A percentile compares a stretch with the other conserved stretches of the same genome.
These are phyloP conservation scores for Plantago major DNA, from an alignment of 257 asterid species.

Conservation along the genomic window DNA sequence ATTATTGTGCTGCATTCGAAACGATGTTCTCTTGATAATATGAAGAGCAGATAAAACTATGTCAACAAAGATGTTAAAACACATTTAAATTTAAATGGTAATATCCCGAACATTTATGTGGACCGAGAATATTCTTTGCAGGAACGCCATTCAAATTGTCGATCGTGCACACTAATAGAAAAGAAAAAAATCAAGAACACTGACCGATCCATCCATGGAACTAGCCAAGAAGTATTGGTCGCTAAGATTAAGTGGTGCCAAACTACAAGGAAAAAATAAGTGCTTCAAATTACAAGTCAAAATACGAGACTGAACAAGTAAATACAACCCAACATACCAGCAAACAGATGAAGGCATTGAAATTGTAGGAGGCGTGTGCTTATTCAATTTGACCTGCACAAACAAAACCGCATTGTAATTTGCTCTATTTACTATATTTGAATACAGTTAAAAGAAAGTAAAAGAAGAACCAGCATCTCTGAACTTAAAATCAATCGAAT, in stretches of 20 bases:
- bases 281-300: constrained; percentile 7
- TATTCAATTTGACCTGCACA: constrained; percentile 49
- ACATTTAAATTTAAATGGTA: neutral
- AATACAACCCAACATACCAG: constrained; percentile 49
- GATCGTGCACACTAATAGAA: constrained; percentile 5
- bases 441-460: neutral
- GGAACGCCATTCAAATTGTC: constrained; percentile 9
- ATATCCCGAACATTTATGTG: neutral
- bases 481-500: neutral
- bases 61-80: neutral
- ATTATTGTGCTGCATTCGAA: neutral
- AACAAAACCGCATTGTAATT: constrained; percentile 12
- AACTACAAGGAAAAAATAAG: constrained; percentile 41
- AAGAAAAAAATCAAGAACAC: constrained; percentile 31
- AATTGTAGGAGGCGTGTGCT: constrained; percentile 22
- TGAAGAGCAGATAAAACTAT: neutral
- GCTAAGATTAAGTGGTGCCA: constrained; percentile 54
- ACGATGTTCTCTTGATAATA: too few relatives aligned
- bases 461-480: neutral
- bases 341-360: constrained; percentile 82
- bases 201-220: constrained; percentile 97
- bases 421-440: neutral
- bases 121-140: neutral
- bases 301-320: constrained; percentile 14
- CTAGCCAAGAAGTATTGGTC: constrained; percentile 88